phyloP scores from a whole-genome alignment of 768 basidiomycete genomes.

The Termitomyces sp. region DNA sequence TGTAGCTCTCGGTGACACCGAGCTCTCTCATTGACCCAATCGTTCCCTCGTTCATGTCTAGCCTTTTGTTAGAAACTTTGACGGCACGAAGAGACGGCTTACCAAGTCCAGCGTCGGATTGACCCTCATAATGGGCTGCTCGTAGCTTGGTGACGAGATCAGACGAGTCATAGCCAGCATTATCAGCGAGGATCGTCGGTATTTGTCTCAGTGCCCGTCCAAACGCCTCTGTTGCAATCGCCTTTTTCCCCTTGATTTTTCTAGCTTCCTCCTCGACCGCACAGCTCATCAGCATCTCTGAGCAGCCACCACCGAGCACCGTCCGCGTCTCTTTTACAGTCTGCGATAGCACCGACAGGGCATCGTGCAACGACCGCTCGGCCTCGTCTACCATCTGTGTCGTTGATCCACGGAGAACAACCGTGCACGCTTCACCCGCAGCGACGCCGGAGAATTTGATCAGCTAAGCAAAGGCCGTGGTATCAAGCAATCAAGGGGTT shows the following conservation, averaged over 20 bases:
- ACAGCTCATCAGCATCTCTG: conserved; percentile 97
- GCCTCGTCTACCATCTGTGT: conserved; percentile 99
- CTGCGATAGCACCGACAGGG: conserved; percentile 94
- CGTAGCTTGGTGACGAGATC: conserved; percentile 87
- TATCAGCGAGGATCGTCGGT: conserved; percentile 94
- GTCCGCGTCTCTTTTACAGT: conserved; percentile 96
- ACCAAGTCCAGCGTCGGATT: conserved; percentile 84
- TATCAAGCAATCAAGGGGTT: not conserved
- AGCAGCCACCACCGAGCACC: conserved; percentile 93
- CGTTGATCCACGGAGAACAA: conserved; percentile 95
- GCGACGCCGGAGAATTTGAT: conserved; percentile 99
- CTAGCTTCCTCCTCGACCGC: conserved; percentile 87
- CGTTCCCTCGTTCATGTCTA: conserved; percentile 84
- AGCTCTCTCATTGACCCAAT: conserved; percentile 85
- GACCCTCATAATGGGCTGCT: conserved; percentile 92
- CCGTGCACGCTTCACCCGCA: conserved; percentile 95
- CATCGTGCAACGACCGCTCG: conserved; percentile 95
- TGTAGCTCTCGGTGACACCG: conserved; percentile 95
- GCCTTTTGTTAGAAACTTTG: not conserved
- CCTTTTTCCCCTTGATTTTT: conserved; percentile 88
- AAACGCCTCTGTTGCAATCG: conserved; percentile 92
- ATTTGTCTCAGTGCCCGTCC: conserved; percentile 86
- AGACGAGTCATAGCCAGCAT: conserved; percentile 96
- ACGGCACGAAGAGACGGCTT: conserved; percentile 18
- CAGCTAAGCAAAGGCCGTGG: conserved; percentile 47